A percentile compares a stretch with the other conserved stretches of the same genome.
These are phyloP conservation scores for Thielaviopsis ethacetica DNA, from an alignment of 2,329 filamentous ascomycete species.

Conservation along the genomic window DNA sequence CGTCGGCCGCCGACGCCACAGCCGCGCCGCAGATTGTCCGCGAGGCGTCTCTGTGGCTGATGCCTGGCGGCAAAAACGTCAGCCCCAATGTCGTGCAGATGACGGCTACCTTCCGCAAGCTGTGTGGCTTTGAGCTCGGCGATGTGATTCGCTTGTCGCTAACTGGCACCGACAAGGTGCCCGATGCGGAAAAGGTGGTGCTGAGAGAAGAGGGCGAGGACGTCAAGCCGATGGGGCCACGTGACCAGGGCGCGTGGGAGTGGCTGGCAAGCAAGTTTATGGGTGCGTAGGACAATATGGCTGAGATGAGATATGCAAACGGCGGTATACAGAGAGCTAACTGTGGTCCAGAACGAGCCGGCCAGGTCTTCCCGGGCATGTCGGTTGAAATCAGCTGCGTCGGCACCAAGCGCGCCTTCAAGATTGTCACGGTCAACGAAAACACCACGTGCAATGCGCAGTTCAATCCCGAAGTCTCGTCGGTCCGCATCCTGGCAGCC, in stretches of 20 bases:
- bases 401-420: slow-evolving; percentile 16
- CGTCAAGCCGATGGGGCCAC: slow-evolving; percentile 13
- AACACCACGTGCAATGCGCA: slow-evolving; percentile 14
- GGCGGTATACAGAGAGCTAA: not conserved
- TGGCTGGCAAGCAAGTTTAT: slow-evolving; percentile 19
- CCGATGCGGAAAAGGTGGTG: slow-evolving; percentile 39
- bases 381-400: slow-evolving; percentile 42
- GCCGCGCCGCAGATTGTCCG: slow-evolving; percentile 17
- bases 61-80: slow-evolving; percentile 39
- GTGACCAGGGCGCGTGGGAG: slow-evolving; percentile 22
- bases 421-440: slow-evolving; percentile 7
- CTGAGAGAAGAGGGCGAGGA: slow-evolving; percentile 38
- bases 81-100: slow-evolving; percentile 54
- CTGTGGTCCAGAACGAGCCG: slow-evolving; percentile 35
- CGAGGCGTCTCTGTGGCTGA: slow-evolving; percentile 33
- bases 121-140: slow-evolving; percentile 54
- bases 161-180: slow-evolving; percentile 28
- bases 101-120: slow-evolving; percentile 56
- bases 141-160: slow-evolving; percentile 48
- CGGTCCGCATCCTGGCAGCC: slow-evolving; percentile 22
- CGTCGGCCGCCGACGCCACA: slow-evolving; percentile 13
- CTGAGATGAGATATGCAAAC: not conserved
- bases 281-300: slow-evolving; percentile 15
- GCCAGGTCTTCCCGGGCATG: slow-evolving; percentile 54
- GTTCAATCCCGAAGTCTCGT: slow-evolving; percentile 23